Evolutionary conservation across 73 alveolate species (phyloP), one percentile per base, ranked within the genome.

Genomic region (Paramecium sonneborni): DNA sequence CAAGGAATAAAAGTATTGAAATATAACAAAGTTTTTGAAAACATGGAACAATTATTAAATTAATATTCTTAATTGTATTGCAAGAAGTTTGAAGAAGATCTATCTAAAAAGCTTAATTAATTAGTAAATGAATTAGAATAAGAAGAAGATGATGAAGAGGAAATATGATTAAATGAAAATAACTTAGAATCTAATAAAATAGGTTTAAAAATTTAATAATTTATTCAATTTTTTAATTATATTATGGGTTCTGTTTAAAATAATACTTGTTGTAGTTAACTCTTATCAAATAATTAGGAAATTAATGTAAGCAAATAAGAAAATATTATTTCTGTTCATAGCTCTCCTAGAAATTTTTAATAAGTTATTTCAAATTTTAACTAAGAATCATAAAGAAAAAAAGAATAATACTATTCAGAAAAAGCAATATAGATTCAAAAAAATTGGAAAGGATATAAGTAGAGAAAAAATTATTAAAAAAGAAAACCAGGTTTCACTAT

Each of bases 391-490:
- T 8, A 34, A 37, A 28, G 87, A 74, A 74, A 37, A 38, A 39
- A 34, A 38, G 56, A 34, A 35, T 10, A 32, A 15, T 34, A 34
- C 9, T 28, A 34, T 34, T 32, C 37, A 74, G 37, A 74, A 35
- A 74, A 37, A 21, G 87, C 87, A n/a, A 74, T 39, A n/a, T 37
- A 21, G 37, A 74, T 74, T 37, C 32, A 74, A 74, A 74, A 74
- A 39, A 28, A 74, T 74, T 74, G 87, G 87, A 28, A 23, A 38
- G 87, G 87, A 21, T 74, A 37, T 20, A 74, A 34, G 20, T 14
- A 37, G 6, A 32, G 87, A 28, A 74, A 74, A 74, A 23, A 34
- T 14, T 74, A 37, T 37, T 28, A 74, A 74, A 15, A 37, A 28
- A 74, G 58, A 74, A 34, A 39, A 74, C 87, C 87, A 9, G 67